These are phyloP conservation scores for Botrytis hyacinthi DNA, from an alignment of 2,329 filamentous ascomycete species.

Conservation along the genomic window DNA sequence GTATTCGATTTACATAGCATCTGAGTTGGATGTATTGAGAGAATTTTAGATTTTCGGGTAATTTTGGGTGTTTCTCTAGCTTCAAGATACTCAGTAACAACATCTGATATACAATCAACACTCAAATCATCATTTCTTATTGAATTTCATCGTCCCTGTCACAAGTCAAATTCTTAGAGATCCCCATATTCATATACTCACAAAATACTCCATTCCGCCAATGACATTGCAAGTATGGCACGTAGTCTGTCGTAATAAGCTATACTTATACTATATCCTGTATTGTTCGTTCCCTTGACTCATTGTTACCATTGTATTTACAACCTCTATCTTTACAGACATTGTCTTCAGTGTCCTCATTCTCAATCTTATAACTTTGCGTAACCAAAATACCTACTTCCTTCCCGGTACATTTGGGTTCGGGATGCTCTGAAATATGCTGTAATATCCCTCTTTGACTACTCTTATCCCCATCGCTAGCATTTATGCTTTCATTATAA, in stretches of 20 bases:
- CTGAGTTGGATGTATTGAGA: neutral
- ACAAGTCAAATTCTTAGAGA: neutral
- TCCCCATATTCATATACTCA: neutral
- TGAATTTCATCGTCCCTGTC: neutral
- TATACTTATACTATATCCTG: neutral
- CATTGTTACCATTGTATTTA: neutral
- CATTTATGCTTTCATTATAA: neutral
- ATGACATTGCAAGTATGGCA: neutral
- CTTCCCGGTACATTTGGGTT: neutral
- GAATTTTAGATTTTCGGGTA: neutral
- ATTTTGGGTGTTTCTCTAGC: neutral
- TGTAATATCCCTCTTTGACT: slow-evolving; percentile 10
- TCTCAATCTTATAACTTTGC: neutral
- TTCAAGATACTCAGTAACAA: neutral
- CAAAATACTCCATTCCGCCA: neutral
- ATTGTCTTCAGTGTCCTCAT: neutral
- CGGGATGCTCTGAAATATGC: neutral
- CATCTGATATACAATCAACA: neutral
- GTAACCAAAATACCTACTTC: slow-evolving; percentile 5
- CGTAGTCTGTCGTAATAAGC: neutral
- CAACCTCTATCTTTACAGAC: neutral
- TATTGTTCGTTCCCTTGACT: neutral
- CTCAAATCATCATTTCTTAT: neutral
- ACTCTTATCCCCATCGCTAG: slow-evolving; percentile 7
- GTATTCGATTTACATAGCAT: neutral